Conservation (phyloP, 257 asterid genomes). For the Ajuga chamaepitys region DNA sequence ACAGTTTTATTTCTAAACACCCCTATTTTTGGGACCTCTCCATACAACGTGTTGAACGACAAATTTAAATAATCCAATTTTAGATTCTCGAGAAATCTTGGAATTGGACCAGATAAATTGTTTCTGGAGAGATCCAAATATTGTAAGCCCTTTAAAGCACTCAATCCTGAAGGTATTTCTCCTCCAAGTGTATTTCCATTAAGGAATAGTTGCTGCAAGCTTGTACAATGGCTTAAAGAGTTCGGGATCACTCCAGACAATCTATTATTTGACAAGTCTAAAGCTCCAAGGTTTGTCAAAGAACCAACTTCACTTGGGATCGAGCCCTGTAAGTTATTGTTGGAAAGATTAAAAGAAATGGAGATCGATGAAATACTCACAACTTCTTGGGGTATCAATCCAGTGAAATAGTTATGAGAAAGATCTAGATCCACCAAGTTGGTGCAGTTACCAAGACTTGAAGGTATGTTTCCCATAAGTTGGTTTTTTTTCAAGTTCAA, state of each 20-base stretch:
- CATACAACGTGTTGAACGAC: constrained; percentile 16
- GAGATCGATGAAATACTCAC: constrained; percentile 9
- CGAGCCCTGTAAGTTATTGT: neutral
- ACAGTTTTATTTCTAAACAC: neutral
- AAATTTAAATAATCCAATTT: constrained; percentile 7
- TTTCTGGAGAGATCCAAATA: constrained; percentile 12
- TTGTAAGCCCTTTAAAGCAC: constrained; percentile 14
- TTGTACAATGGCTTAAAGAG: constrained; percentile 8
- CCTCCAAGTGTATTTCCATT: constrained; percentile 14
- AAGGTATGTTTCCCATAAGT: constrained; percentile 11
- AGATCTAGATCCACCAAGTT: neutral
- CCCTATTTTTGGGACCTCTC: constrained; percentile 8
- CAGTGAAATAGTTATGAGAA: constrained; percentile 6
- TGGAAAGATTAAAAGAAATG: neutral
- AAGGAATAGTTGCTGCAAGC: constrained; percentile 6
- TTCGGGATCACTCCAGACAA: constrained; percentile 20
- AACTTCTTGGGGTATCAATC: constrained; percentile 6
- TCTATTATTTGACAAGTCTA: constrained; percentile 21
- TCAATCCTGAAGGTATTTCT: constrained; percentile 16
- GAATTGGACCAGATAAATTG: constrained; percentile 17
- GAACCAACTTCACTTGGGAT: constrained; percentile 12
- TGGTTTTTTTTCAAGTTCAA: neutral
- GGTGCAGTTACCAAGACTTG: constrained; percentile 10
- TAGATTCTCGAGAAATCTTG: neutral
- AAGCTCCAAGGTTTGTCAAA: neutral